phyloP scores from a whole-genome alignment of 2,329 filamentous ascomycete species.

The Neopestalotiopsis sp. region DNA sequence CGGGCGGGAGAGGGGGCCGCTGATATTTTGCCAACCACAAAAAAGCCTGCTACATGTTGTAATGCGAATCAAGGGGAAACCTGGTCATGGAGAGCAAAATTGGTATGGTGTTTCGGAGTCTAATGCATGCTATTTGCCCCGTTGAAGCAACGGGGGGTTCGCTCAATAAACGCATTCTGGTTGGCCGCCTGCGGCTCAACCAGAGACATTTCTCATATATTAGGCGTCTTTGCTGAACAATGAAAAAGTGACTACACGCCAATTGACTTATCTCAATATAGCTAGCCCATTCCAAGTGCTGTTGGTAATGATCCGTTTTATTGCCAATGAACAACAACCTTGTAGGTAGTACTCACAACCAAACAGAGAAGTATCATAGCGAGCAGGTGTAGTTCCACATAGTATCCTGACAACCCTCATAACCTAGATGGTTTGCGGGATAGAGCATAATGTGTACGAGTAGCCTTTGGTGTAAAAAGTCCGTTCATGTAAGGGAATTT shows the following conservation, averaged over 20 bases:
- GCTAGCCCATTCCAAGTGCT: constrained; percentile 39
- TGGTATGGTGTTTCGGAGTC: constrained; percentile 32
- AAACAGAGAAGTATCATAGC: no score
- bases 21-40: constrained; percentile 32
- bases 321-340: not conserved
- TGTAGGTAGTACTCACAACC: no score
- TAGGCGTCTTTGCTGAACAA: constrained; percentile 25
- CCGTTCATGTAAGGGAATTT: no score
- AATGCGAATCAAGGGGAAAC: constrained; percentile 20
- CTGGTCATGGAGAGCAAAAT: constrained; percentile 13
- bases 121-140: constrained; percentile 13
- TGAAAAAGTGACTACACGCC: constrained; percentile 25
- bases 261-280: constrained; percentile 13
- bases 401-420: no score
- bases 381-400: no score
- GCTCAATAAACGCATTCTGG: constrained; percentile 24
- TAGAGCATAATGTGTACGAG: no score
- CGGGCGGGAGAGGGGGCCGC: constrained; percentile 22
- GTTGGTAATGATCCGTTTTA: constrained; percentile 39
- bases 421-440: no score
- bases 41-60: constrained; percentile 24
- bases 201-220: constrained; percentile 27
- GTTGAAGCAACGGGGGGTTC: constrained; percentile 19
- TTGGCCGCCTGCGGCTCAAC: constrained; percentile 26
- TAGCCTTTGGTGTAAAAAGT: no score